Evolutionary conservation across 441 rosid species (phyloP), one percentile per base, ranked within the genome.

Genomic region (Syzygium syzygioides): DNA sequence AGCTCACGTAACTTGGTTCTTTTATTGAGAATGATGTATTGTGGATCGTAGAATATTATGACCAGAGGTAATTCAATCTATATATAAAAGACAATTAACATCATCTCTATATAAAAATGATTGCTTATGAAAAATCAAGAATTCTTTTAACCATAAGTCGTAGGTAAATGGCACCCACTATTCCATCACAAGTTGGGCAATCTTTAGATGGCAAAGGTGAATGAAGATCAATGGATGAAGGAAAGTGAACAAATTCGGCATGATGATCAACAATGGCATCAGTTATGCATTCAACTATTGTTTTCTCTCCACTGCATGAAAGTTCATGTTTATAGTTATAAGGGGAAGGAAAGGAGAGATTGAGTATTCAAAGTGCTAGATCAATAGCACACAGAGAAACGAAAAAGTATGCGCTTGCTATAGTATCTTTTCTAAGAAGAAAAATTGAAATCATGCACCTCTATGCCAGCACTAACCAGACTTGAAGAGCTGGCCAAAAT

Each of bases 121-220:
- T 15, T 60, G 14, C 34, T 15, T 4, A 19, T 14, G 71, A 62
- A 62, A 62, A 62, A 62, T 62, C 1, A 14, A 62, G 68, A 62
- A 2, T 14, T n/a, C 20, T 14, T 14, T 62, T n/a, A 14, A 60
- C 15, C 25, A 28, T 15, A 1, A 60, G 66, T 28, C 28, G 66
- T 60, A 60, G 64, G 64, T 62, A 28, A 62, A 89, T 26, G 60
- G 83, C 23, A 87, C 95, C 95, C 94, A 97, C 98, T 68, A 96
- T 95, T 93, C 96, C 98, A 92, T 97, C 99, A 90, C 99, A 97
- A 90, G 94, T 92, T 32, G 95, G 97, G 88, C 99, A 97, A 83
- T 96, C 97, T 92, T 96, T 96, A 62, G 93, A 92, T 59, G 99
- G 99, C 91, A 96, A 92, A 85, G 98, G 93, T 45, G 92, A 66